A percentile compares a stretch with the other conserved stretches of the same genome.
These are phyloP conservation scores for Pulicaria dysenterica DNA, from an alignment of 129 eudicot genomes.

Conservation along the genomic window DNA sequence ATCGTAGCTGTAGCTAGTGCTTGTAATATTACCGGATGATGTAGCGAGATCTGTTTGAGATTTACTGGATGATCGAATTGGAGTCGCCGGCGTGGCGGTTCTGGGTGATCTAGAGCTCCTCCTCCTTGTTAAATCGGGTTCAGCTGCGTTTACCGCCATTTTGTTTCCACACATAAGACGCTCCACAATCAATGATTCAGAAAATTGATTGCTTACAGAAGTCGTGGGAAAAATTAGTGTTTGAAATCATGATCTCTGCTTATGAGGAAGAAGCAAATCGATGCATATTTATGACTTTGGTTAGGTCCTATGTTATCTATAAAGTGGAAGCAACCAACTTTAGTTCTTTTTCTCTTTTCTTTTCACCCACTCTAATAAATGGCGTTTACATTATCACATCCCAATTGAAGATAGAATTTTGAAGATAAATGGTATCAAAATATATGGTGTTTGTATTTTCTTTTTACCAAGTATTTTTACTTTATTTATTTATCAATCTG, in stretches of 20 bases:
- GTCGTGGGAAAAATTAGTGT: neutral
- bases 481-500: too few species aligned
- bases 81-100: neutral
- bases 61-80: neutral
- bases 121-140: conserved; percentile 38
- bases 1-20: conserved; percentile 23
- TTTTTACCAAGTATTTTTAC: too few species aligned
- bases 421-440: too few species aligned
- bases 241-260: neutral
- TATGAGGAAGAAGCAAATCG: neutral
- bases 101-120: conserved; percentile 20
- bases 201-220: conserved; percentile 1
- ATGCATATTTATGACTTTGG: too few species aligned
- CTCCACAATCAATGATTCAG: neutral
- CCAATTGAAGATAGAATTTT: too few species aligned
- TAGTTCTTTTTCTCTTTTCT: too few species aligned
- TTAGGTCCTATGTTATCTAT: too few species aligned
- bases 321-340: too few species aligned
- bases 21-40: conserved; percentile 22
- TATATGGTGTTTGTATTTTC: too few species aligned
- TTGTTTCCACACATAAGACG: conserved; percentile 68
- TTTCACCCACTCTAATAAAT: too few species aligned
- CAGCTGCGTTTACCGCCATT: conserved; percentile 63
- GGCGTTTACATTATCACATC: too few species aligned
- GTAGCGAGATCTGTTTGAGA: conserved; percentile 20